Base-by-base conservation (phyloP, 2,329 filamentous ascomycete genomes). In the Purpureocillium takamizusanense region DNA sequence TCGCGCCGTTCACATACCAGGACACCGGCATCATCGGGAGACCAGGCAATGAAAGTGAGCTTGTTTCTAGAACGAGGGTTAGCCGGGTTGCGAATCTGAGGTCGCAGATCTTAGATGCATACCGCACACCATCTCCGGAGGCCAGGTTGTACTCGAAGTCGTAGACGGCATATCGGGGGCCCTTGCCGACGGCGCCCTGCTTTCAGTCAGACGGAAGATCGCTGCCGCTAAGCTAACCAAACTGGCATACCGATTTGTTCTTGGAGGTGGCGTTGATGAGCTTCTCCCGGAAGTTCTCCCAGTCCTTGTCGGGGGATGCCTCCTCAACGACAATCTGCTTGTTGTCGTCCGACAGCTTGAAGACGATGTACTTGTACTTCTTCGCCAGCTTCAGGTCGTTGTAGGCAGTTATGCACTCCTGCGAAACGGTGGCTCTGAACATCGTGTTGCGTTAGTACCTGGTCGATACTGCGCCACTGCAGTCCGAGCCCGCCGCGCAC, bases 361-460 rank as follows among this genome's bases (percentile, higher is more conserved):
- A 90, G 73, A 92, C 79, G 69, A 92, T 83, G 75, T 77, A 94
- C 69, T 87, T 89, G 70, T 78, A 73, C 70, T 78, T 79, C 68
- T 88, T 88, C 66, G 67, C 72, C 52, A 88, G 79, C 78, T 90
- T 90, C 50, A 90, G 76, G 52, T 89, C 81, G 65, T 89, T 87
- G 76, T 82, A 90, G 43, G 69, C 64, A 50, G 62, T 61, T 60
- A 78, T 76, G 75, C 83, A 88, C 43, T 89, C 83, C 59, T 76
- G 73, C 49, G 74, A 67, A 55, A 88, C 79, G 60, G 73, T 72
- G 52, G 83, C 83, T 74, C 83, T 88, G 64, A 41, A 42, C 30
- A 14, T 35, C 35, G 25, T 21, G 39, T 31, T 31, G 33, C 29
- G 50, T 57, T 51, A 58, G 55, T 49, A 25, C 21, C 21, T 6